Percentiles rank a stretch among this genome's conserved stretches.
phyloP scores from a whole-genome alignment of 176 grass and related monocot genomes.

The Hordeum marinum region DNA sequence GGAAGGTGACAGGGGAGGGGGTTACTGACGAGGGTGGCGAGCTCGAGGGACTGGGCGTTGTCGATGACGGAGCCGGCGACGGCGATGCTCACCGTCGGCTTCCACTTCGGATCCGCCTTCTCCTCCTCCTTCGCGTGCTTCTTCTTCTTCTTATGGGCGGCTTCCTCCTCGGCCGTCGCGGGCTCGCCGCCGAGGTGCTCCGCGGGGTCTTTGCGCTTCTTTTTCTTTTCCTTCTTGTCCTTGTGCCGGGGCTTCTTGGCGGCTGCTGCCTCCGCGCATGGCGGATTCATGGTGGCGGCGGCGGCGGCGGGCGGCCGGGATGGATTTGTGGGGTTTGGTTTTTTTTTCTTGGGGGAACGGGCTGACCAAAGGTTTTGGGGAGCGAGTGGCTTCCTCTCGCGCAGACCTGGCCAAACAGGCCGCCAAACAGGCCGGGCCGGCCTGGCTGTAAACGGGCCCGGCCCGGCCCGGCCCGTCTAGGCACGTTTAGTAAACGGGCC shows the following conservation, averaged over 20 bases:
- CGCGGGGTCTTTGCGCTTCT: slow-evolving; percentile 23
- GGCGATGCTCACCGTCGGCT: slow-evolving; percentile 74
- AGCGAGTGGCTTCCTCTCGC: background rate
- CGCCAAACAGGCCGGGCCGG: too few species aligned
- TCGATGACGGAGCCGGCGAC: slow-evolving; percentile 82
- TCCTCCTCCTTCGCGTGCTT: background rate
- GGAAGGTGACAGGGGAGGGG: background rate
- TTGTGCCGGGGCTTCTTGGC: slow-evolving; percentile 22
- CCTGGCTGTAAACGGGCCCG: too few species aligned
- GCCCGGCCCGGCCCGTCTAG: too few species aligned
- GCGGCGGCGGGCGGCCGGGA: background rate
- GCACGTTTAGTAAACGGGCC: too few species aligned
- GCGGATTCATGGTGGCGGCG: slow-evolving; percentile 24
- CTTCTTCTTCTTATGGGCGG: slow-evolving; percentile 26
- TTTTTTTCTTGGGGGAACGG: background rate
- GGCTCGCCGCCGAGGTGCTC: slow-evolving; percentile 16
- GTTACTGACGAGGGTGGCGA: slow-evolving; percentile 75
- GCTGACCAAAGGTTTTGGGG: background rate
- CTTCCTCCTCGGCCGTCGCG: slow-evolving; percentile 24
- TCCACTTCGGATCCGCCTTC: slow-evolving; percentile 23
- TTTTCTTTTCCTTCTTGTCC: slow-evolving; percentile 43
- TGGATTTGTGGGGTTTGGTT: background rate
- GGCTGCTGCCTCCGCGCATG: background rate
- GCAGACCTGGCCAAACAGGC: too few species aligned
- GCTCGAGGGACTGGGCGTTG: slow-evolving; percentile 91